Base-by-base conservation (phyloP, 2,329 filamentous ascomycete species). In the Chrysoporthe austroafricana region DNA sequence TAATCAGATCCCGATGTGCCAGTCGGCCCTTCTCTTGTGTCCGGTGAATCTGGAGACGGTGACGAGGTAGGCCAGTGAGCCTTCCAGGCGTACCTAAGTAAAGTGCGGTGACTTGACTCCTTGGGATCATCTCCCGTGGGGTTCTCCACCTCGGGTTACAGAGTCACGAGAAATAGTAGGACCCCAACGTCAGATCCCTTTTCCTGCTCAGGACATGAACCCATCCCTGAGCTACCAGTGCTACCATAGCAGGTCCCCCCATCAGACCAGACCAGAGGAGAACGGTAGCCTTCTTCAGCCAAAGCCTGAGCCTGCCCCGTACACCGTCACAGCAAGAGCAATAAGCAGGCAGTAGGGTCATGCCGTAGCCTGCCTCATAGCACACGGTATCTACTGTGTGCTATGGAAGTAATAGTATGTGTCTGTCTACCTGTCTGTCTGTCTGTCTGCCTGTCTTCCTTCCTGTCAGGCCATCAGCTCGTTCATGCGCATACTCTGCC, bases 11-110 rank as follows among this genome's bases (percentile, higher is more conserved):
- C 32, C 18, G 34, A 21, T 14, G 13, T n/a, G 16, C 7, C 18
- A 48, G 44, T 57, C 54, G 54, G 54, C 16, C 54, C 34, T 57
- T 57, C 54, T 32, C 50, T 26, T 54, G 50, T 16, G 50, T 34
- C 14, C 14, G 50, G 21, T 57, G 34, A 7, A 39, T 18, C 50
- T 54, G 26, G 14, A 54, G 34, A 32, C 50, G 50, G 14, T 54
- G 21, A 16, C 16, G 26, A 21, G 26, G 44, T 48, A 16, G 26
- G 50, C 4, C 26, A 16, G 50, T 54, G 50, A 54, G 32, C 21
- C 50, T 16, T 54, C 50, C 14, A 18, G 32, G 32, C 50, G 26
- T 26, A 26, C 26, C 26, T 26, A 0, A 26, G 26, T 54, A 32
- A 54, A 54, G 32, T 34, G 18, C 16, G 39, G 32, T 21, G 6